Percentiles rank a stretch among this genome's conserved stretches.
Conservation (phyloP, 345 rosid genomes). For the Eucalyptus urophylla region DNA sequence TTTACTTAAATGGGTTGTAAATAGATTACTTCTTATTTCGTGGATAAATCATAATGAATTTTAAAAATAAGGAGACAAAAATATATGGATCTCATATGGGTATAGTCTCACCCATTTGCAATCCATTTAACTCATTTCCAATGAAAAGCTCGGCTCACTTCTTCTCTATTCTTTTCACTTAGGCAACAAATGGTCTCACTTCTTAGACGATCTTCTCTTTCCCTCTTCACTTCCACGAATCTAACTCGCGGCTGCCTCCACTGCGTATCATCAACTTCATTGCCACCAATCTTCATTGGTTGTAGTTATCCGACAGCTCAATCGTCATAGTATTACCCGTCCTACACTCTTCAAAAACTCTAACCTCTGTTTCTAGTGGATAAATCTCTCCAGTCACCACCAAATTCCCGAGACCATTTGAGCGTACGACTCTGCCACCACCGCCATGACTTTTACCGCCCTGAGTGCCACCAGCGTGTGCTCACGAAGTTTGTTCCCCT, state of each 20-base stretch:
- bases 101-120: not conserved
- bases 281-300: conserved; percentile 55
- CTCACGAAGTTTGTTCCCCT: conserved; percentile 74
- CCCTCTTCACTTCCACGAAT: not conserved
- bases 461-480: conserved; percentile 87
- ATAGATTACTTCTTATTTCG: not conserved
- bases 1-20: not conserved
- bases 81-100: not conserved
- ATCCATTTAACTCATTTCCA: not conserved
- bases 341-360: conserved; percentile 70
- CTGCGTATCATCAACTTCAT: not conserved
- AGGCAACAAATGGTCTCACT: not conserved
- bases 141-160: not conserved
- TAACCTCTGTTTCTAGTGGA: conserved; percentile 40
- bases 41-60: not conserved
- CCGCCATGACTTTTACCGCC: conserved; percentile 68
- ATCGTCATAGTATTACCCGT: conserved; percentile 63
- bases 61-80: not conserved
- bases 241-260: not conserved
- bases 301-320: conserved; percentile 44
- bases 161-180: not conserved
- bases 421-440: conserved; percentile 75
- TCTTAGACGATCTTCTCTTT: not conserved
- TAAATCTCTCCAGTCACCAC: conserved; percentile 78
- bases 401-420: conserved; percentile 67